These are phyloP conservation scores for Ganoderma multipileum DNA, from an alignment of 1,284 basidiomycete species.

Conservation along the genomic window DNA sequence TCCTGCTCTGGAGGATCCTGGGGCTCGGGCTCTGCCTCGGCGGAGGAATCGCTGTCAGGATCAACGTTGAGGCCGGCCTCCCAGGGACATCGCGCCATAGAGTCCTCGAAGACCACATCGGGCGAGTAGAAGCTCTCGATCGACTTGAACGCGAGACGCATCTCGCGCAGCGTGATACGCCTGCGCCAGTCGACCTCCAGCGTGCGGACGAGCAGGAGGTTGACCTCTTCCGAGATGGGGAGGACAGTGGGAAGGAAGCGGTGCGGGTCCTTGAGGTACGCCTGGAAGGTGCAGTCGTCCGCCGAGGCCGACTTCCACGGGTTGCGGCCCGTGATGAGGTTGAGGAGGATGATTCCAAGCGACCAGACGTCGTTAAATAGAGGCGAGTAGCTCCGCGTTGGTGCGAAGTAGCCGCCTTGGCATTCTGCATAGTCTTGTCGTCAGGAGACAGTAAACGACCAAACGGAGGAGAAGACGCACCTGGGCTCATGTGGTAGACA, in stretches of 20 bases:
- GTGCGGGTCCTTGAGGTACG: conserved; percentile 69
- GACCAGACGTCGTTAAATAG: conserved; percentile 97
- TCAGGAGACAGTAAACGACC: conserved; percentile 17
- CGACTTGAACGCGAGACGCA: conserved; percentile 72
- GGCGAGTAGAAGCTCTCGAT: conserved; percentile 77
- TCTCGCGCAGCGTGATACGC: conserved; percentile 73
- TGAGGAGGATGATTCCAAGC: conserved; percentile 94
- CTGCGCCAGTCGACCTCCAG: conserved; percentile 77
- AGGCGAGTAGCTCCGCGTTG: conserved; percentile 81
- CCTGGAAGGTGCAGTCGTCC: conserved; percentile 78
- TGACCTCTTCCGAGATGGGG: conserved; percentile 75
- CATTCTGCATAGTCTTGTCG: conserved; percentile 68
- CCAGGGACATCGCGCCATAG: conserved; percentile 84
- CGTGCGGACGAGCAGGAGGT: conserved; percentile 71
- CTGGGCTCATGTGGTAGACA: conserved; percentile 96
- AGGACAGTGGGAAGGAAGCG: conserved; percentile 77
- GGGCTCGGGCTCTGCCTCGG: conserved; percentile 37
- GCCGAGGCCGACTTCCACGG: conserved; percentile 97
- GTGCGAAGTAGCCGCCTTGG: conserved; percentile 84
- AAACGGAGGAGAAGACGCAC: conserved; percentile 50
- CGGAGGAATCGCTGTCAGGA: conserved; percentile 43
- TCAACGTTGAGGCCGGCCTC: conserved; percentile 76
- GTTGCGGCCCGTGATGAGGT: conserved; percentile 94
- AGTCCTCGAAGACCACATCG: conserved; percentile 79
- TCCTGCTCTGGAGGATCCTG: conserved; percentile 37